Percentiles rank a stretch among this genome's conserved stretches.
These are phyloP conservation scores for Thermoascus crustaceus DNA, from an alignment of 2,329 filamentous ascomycete species.

Conservation along the genomic window DNA sequence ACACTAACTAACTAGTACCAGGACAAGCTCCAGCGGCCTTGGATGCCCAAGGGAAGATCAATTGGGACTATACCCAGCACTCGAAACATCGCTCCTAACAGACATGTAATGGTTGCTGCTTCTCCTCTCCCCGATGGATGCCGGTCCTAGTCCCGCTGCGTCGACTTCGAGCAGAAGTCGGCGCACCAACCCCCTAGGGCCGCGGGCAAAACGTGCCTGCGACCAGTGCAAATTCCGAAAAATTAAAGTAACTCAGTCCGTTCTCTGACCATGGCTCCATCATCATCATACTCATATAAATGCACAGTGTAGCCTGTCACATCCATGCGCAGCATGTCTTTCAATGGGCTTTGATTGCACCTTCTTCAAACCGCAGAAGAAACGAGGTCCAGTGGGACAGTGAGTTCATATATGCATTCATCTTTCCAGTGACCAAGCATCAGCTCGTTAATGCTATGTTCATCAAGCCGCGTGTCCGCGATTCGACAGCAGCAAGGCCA, in stretches of 20 bases:
- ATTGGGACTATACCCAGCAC: too few species aligned
- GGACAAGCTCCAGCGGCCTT: too few species aligned
- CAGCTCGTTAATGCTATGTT: constrained; percentile 5
- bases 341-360: constrained; percentile 34
- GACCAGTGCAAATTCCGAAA: constrained; percentile 36
- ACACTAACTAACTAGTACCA: too few species aligned
- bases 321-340: constrained; percentile 32
- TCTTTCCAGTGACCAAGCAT: constrained; percentile 5
- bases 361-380: constrained; percentile 35
- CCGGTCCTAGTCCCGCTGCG: too few species aligned
- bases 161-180: too few species aligned
- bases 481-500: constrained; percentile 29
- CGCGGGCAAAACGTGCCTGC: constrained; percentile 35
- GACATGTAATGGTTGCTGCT: too few species aligned
- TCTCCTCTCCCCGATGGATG: too few species aligned
- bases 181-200: too few species aligned
- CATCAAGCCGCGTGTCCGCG: constrained; percentile 28
- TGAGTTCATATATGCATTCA: constrained; percentile 17
- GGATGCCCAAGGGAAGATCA: too few species aligned
- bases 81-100: too few species aligned
- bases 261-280: constrained; percentile 1
- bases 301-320: constrained; percentile 30
- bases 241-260: constrained; percentile 23
- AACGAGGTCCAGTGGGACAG: constrained; percentile 32
- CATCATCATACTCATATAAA: constrained; percentile 4